Evolutionary conservation across 805 yeast species (phyloP).

Genomic region (Candida ponderosae): DNA sequence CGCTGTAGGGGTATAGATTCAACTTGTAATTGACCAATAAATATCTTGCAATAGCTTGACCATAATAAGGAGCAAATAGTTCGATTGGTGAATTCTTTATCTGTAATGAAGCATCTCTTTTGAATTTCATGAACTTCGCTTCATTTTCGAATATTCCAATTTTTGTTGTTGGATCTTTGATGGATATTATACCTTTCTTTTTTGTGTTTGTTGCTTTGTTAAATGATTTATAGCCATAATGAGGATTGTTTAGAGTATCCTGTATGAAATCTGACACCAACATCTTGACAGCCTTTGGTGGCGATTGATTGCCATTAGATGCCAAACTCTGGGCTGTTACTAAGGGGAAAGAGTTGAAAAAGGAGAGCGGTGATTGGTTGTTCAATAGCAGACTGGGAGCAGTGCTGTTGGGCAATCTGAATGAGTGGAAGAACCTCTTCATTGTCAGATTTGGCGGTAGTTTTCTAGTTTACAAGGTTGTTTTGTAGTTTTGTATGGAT

Average conservation of each 20-base stretch:
- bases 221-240: constrained; percentile 79
- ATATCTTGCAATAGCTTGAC: constrained; percentile 80
- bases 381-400: not conserved
- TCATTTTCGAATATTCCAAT: not conserved
- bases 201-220: too few species aligned
- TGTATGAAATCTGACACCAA: constrained; percentile 75
- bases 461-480: too few species aligned
- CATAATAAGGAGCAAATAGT: constrained; percentile 75
- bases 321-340: constrained; percentile 15
- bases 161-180: too few species aligned
- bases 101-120: constrained; percentile 31
- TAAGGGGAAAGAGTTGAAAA: constrained; percentile 15
- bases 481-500: too few species aligned
- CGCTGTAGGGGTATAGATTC: constrained; percentile 60
- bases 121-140: not conserved
- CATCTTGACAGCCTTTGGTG: constrained; percentile 49
- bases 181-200: too few species aligned
- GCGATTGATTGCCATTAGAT: constrained; percentile 39
- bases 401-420: not conserved
- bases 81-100: constrained; percentile 91
- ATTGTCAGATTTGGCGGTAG: not conserved
- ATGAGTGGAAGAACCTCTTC: not conserved
- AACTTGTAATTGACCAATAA: constrained; percentile 63
- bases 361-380: constrained; percentile 6
- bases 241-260: constrained; percentile 74